These are phyloP conservation scores for Iris macrosiphon DNA, from an alignment of 106 monocot species.

Conservation along the genomic window DNA sequence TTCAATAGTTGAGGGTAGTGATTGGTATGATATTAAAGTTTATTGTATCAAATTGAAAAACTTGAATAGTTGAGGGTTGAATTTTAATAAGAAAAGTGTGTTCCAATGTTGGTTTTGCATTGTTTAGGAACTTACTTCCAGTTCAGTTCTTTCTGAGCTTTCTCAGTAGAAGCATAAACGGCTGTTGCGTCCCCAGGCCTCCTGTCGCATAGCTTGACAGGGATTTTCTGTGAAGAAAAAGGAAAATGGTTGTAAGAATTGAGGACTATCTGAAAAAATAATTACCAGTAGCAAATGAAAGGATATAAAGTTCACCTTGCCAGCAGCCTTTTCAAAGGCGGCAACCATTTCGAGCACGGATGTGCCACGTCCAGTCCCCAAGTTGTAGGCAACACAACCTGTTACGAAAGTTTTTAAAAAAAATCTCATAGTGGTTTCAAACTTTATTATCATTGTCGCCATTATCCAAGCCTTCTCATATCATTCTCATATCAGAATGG, in stretches of 20 bases:
- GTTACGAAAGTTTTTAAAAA: neutral
- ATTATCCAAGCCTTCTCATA: too few relatives aligned
- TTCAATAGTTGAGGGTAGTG: too few relatives aligned
- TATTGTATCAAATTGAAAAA: too few relatives aligned
- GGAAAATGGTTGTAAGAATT: neutral
- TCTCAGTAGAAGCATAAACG: conserved; percentile 5
- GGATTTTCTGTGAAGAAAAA: conserved; percentile 3
- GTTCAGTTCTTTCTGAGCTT: neutral
- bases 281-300: neutral
- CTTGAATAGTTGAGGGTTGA: too few relatives aligned
- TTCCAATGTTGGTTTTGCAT: too few relatives aligned
- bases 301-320: conserved; percentile 29
- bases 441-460: too few relatives aligned
- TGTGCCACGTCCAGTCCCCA: conserved; percentile 72
- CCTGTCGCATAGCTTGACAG: neutral
- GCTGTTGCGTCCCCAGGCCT: conserved; percentile 2
- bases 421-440: too few relatives aligned
- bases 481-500: neutral
- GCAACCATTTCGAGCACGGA: conserved; percentile 80
- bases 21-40: too few relatives aligned
- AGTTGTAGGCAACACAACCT: conserved; percentile 84
- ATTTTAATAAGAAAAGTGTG: too few relatives aligned
- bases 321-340: conserved; percentile 82
- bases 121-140: neutral
- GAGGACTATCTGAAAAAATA: neutral